Percentiles rank a stretch among this genome's conserved stretches.
phyloP scores from a whole-genome alignment of 371 early-diverging fungal genomes.

The Mucor velutinosus region DNA sequence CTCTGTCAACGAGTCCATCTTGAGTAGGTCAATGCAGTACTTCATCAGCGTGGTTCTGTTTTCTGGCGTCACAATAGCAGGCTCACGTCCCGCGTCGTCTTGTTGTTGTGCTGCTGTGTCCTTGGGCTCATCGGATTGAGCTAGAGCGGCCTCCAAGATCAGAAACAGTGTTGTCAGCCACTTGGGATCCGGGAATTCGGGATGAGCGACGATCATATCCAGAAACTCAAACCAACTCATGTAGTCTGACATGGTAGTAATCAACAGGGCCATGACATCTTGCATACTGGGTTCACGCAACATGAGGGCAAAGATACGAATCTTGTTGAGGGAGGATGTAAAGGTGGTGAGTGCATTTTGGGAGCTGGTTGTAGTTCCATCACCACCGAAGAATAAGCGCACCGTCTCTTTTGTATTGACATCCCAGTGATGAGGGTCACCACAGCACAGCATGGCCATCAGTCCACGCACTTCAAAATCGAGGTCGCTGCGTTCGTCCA shows the following conservation, averaged over 20 bases:
- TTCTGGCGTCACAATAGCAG: conserved; percentile 9
- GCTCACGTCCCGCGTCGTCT: neutral
- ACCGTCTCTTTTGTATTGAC: conserved; percentile 13
- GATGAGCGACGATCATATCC: conserved; percentile 10
- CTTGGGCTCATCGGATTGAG: conserved; percentile 58
- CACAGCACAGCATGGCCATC: conserved; percentile 27
- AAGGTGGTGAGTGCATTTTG: conserved; percentile 7
- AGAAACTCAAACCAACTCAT: conserved; percentile 26
- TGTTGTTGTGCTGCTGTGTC: neutral
- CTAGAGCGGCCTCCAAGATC: conserved; percentile 59
- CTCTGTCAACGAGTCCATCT: conserved; percentile 40
- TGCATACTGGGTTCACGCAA: conserved; percentile 57
- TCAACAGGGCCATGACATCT: conserved; percentile 12
- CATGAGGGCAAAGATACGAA: conserved; percentile 66
- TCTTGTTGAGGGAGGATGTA: conserved; percentile 15
- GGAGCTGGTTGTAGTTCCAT: neutral
- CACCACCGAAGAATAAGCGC: conserved; percentile 3
- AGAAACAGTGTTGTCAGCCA: conserved; percentile 66
- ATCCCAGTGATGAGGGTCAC: neutral
- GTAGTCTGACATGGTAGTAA: conserved; percentile 29
- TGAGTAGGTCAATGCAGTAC: conserved; percentile 40
- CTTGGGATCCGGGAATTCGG: conserved; percentile 29
- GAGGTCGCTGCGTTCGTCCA: conserved; percentile 59
- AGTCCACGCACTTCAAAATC: conserved; percentile 66
- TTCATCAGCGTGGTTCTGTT: conserved; percentile 16